Base-by-base conservation (phyloP, 495 filamentous ascomycete species). In the Penicillium herquei region DNA sequence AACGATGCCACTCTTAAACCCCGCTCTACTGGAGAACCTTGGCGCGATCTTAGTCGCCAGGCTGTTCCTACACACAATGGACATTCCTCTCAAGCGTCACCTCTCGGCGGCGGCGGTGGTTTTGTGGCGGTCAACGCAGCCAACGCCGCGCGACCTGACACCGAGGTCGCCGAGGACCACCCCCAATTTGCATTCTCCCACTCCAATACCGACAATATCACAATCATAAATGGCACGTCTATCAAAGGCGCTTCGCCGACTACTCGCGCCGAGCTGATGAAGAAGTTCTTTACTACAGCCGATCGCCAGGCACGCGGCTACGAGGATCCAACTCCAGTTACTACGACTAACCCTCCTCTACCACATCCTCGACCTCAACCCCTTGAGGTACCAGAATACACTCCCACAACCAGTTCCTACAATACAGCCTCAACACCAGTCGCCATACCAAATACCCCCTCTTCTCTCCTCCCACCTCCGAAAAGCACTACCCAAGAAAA, bases 91-190 rank as follows among this genome's bases (percentile, higher is more conserved):
- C 62, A 60, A 39, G 61, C 71, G 7, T 77, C 81, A 6, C 70
- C 76, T 11, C 21, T 26, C 21, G 21, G 21, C 21, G 60, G 35
- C 33, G 7, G n/a, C n/a, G 11, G 18, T 14, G 82, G 84, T 14
- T 86, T 86, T 17, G 74, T 82, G 34, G 82, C 83, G 0, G 84
- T 87, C 58, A 86, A 86, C 56, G 57, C 77, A 34, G 63, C 70
- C 59, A 86, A 86, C 56, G 56, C 77, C 34, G 63, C 70, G 54
- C 71, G 71, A 26, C 57, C 67, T 14, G 62, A 67, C 14, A 62
- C 53, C 12, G 76, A 79, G 52, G 52, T 62, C 17, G 33, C 56
- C 18, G 70, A 74, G 44, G 68, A 78, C 40, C 63, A 64, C 42
- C 41, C 72, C 6, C 73, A 69, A 21, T 76, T 77, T 49, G 68